These are phyloP conservation scores for Marvania coccoides DNA, from an alignment of 139 green algal species.

Conservation along the genomic window DNA sequence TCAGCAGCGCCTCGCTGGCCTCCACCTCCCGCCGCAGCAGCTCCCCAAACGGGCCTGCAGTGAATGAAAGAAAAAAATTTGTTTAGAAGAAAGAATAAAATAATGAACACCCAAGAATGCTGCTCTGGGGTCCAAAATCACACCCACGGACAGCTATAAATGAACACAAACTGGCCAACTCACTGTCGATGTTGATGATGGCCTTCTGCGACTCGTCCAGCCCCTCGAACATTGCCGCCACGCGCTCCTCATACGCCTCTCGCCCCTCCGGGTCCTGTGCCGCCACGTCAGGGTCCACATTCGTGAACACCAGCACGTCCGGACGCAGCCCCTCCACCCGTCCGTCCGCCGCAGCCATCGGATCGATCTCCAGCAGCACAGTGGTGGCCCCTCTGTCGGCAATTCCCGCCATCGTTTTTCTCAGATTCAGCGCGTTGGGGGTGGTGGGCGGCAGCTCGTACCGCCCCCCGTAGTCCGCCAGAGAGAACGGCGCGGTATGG, in stretches of 20 bases:
- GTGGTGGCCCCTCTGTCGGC: constrained; percentile 64
- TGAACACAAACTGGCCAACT: too few species aligned
- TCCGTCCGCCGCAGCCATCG: constrained; percentile 12
- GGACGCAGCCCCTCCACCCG: constrained; percentile 7
- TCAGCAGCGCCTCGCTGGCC: constrained; percentile 31
- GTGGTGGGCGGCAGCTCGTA: constrained; percentile 48
- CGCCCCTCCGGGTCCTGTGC: constrained; percentile 2
- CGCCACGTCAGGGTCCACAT: constrained; percentile 32
- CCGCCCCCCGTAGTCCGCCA: constrained; percentile 68
- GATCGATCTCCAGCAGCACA: constrained; percentile 39
- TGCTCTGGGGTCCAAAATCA: too few species aligned
- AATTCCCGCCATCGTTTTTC: constrained; percentile 78
- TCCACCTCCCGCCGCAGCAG: neutral
- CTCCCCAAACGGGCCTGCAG: neutral
- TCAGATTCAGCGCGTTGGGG: constrained; percentile 51
- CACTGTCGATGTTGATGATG: constrained; percentile 86
- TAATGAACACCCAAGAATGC: too few species aligned
- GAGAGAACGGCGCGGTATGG: constrained; percentile 59
- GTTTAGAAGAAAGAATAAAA: too few species aligned
- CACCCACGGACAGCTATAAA: too few species aligned
- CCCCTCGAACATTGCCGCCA: constrained; percentile 47
- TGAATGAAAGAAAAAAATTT: neutral
- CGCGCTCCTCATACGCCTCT: constrained; percentile 18
- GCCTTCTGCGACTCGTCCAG: constrained; percentile 60
- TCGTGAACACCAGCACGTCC: constrained; percentile 78